Base-by-base conservation (phyloP, 1,284 basidiomycete species). In the Cystobasidiaceae sp. region DNA sequence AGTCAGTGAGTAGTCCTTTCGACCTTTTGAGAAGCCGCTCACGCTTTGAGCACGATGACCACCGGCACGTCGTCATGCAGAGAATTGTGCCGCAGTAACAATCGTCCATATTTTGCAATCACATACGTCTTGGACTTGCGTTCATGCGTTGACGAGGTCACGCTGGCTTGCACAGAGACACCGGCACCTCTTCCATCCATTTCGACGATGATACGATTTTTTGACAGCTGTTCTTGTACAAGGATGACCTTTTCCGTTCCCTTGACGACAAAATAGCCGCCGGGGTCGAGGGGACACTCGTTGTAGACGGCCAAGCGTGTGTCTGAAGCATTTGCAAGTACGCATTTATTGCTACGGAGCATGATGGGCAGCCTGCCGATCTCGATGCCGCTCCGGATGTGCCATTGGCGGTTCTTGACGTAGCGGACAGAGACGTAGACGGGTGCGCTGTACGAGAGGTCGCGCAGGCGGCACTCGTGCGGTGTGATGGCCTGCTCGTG, bases 241-340 rank as follows among this genome's bases (percentile, higher is more conserved):
- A 99, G 82, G 71, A 99, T 98, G 73, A 99, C 96, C 80, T 99
- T 99, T 79, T 99, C 96, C 19, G 97, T 98, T 13, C 96, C 96
- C 77, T 96, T 97, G 57, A 98, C 94, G 65, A 99, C 89, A 78
- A 99, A 99, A 78, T 98, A 98, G 6, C 96, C 96, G 21, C 96
- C 96, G 2, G 96, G 96, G 79, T 99, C 97, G 66, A 98, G 81
- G 0, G 96, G 96, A 75, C 96, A 99, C 78, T 99, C 96, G 32
- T 85, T 87, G 90, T 97, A 93, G 51, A 84, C 82, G 21, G 93
- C 93, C 17, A 98, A 82, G 72, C 93, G 85, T 23, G 84, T 83
- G 67, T 93, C 89, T 15, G 80, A 85, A 73, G 85, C 84, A 11
- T 86, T 86, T 11, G 87, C 87, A 68, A 99, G 79, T 52, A 92